Percentiles rank a stretch among this genome's conserved stretches.
phyloP scores from a whole-genome alignment of 148 eudicot species.

The Vaccinium macrocarpon region DNA sequence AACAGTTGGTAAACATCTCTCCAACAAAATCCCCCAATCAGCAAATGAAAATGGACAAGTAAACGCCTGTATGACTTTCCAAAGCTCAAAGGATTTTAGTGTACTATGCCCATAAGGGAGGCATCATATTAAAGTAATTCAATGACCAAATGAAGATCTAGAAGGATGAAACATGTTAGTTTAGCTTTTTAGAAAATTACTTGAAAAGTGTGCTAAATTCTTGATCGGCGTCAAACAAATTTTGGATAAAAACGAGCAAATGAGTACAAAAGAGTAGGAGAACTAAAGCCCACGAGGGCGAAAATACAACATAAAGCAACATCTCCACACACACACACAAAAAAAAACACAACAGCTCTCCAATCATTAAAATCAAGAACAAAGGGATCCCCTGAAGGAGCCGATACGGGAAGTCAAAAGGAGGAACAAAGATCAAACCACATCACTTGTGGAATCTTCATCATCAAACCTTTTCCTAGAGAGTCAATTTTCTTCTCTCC shows the following conservation, averaged over 20 bases:
- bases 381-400: neutral
- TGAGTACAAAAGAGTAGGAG: neutral
- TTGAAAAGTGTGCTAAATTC: neutral
- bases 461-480: neutral
- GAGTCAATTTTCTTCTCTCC: neutral
- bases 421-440: neutral
- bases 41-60: neutral
- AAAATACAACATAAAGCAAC: neutral
- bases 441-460: neutral
- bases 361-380: neutral
- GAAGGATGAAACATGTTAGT: neutral
- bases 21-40: neutral
- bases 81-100: slow-evolving; percentile 9
- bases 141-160: neutral
- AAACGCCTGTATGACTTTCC: neutral
- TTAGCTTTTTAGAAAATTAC: neutral
- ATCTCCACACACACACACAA: neutral
- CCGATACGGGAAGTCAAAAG: neutral
- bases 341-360: neutral
- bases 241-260: neutral
- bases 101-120: neutral
- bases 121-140: neutral
- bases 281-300: neutral
- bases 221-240: neutral
- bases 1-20: neutral